Evolutionary conservation across 495 filamentous ascomycete species (phyloP).

Genomic region (Emericellopsis terricola): DNA sequence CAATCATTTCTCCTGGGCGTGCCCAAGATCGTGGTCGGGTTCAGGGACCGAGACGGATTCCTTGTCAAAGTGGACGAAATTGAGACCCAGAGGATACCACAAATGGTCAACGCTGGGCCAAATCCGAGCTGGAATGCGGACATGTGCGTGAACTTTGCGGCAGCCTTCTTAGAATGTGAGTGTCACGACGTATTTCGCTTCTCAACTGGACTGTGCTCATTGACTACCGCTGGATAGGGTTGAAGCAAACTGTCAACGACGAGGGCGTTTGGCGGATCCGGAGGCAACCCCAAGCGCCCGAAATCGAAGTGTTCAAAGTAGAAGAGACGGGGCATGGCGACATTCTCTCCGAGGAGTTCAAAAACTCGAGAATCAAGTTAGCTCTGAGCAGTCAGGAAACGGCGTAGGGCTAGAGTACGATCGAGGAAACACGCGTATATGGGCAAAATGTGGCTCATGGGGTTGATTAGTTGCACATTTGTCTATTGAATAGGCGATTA

Average conservation of each 20-base stretch:
- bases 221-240: conserved; percentile 19
- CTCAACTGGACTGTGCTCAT: neutral
- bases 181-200: neutral
- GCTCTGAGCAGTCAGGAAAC: conserved; percentile 4
- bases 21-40: conserved; percentile 80
- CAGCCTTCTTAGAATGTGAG: conserved; percentile 56
- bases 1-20: conserved; percentile 92
- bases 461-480: too few species aligned
- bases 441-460: too few species aligned
- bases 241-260: conserved; percentile 44
- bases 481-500: neutral
- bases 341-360: conserved; percentile 62
- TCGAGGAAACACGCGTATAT: too few species aligned
- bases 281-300: conserved; percentile 30
- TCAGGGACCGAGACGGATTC: conserved; percentile 56
- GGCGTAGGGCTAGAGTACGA: too few species aligned
- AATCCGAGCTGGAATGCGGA: conserved; percentile 70
- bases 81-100: conserved; percentile 58
- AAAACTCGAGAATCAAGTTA: conserved; percentile 48
- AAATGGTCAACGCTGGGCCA: conserved; percentile 44
- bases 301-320: conserved; percentile 53
- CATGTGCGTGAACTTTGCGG: conserved; percentile 76
- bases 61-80: conserved; percentile 55
- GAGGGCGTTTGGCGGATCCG: conserved; percentile 73
- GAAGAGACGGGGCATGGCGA: conserved; percentile 57